phyloP scores from a whole-genome alignment of 108 stramenopile genomes.

The Cyclotella sp. region DNA sequence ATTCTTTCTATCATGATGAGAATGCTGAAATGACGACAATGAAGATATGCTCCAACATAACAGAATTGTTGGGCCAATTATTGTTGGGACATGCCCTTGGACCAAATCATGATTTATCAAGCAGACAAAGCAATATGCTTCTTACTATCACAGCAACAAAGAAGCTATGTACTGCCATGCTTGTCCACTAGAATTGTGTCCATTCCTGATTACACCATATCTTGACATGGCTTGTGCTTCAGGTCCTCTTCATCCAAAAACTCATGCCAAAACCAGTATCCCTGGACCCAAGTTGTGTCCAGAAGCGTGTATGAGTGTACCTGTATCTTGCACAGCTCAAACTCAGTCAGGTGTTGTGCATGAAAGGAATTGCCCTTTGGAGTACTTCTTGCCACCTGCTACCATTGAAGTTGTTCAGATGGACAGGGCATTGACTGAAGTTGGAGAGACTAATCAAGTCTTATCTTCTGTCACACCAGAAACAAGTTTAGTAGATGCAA shows the following conservation, averaged over 20 bases:
- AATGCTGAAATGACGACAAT: not conserved
- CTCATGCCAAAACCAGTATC: not conserved
- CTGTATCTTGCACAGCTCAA: too few relatives aligned
- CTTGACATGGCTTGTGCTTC: conserved; percentile 22
- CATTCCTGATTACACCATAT: conserved; percentile 19
- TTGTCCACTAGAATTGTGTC: conserved; percentile 9
- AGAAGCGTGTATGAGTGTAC: not conserved
- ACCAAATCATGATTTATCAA: not conserved
- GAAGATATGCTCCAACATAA: conserved; percentile 17
- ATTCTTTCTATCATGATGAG: not conserved
- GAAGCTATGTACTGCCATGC: conserved; percentile 23
- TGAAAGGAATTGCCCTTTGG: conserved; percentile 14
- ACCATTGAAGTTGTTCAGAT: not conserved
- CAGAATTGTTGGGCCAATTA: conserved; percentile 35
- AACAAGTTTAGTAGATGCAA: not conserved
- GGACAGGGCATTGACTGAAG: not conserved
- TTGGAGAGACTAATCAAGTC: not conserved
- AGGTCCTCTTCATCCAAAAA: conserved; percentile 16
- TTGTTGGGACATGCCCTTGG: conserved; percentile 36
- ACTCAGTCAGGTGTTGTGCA: conserved; percentile 6
- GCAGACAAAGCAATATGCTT: not conserved
- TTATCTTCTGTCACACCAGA: not conserved
- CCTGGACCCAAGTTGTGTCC: not conserved
- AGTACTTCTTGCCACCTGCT: not conserved
- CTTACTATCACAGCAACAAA: not conserved